Evolutionary conservation across 1,139 yeast species (phyloP), one percentile per base, ranked within the genome.

Genomic region (Hemisphaericaspora xylanilytica): DNA sequence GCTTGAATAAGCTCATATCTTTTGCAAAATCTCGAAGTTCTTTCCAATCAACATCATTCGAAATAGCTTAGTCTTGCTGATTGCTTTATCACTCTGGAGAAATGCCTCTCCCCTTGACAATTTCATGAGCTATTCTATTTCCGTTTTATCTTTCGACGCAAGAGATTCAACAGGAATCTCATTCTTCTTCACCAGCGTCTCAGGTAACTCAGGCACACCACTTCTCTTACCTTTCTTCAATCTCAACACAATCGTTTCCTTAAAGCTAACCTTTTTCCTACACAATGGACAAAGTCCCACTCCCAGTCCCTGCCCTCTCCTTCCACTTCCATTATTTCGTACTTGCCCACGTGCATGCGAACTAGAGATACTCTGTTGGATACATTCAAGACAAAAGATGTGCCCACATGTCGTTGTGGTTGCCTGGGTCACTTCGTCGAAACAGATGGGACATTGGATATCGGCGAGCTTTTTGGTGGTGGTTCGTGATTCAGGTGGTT

Each of bases 351-450:
- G 51, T 5, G 76, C 76, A 31, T 61, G 56, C 2, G 75, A 68
- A 33, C 71, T 60, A 7, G 73, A 55, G 2, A 71, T 51, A 46
- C 73, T 65, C 45, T 64, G 70, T 49, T 62, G 72, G 25, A 71
- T 59, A 46, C 77, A 71, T 31, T 68, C 73, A 11, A 71, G 55
- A 42, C 77, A 71, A 48, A 69, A 71, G 2, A 71, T 55, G 47
- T 71, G 77, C 6, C 77, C 77, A 50, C 77, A 71, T 2, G 64
- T 53, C 0, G 76, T 70, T 28, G 65, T 59, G 20, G 75, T 69
- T 24, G 76, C 76, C 33, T 51, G 55, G 4, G 57, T 53, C 28
- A 71, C 52, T n/a, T 61, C 59, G 42, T 71, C 77, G 47, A 71
- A 70, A 49, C 77, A 71, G 16, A 71, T 67, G 14, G 77, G 77